Conservation (phyloP, 331 rosid genomes). For the Dryas integrifolia region DNA sequence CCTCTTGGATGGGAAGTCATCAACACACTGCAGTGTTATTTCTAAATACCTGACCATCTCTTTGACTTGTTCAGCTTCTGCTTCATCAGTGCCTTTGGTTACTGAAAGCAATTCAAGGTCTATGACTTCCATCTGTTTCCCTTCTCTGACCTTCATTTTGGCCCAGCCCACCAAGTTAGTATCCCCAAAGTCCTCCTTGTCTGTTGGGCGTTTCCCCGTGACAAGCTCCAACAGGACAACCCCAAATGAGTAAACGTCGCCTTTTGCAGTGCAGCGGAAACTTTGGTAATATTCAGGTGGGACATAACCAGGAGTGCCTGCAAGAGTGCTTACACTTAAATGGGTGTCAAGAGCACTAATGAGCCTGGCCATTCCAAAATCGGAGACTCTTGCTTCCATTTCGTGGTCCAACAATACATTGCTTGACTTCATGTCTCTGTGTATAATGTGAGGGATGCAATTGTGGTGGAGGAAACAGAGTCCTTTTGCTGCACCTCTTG, state of each 20-base stretch:
- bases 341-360: slow-evolving; percentile 98
- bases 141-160: slow-evolving; percentile 83
- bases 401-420: slow-evolving; percentile 86
- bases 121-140: slow-evolving; percentile 88
- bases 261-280: slow-evolving; percentile 94
- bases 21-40: slow-evolving; percentile 72
- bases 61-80: slow-evolving; percentile 83
- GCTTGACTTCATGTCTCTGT: slow-evolving; percentile 98
- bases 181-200: slow-evolving; percentile 92
- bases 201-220: slow-evolving; percentile 89
- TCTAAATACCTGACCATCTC: slow-evolving; percentile 87
- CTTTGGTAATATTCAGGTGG: slow-evolving; percentile 99
- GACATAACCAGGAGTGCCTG: slow-evolving; percentile 97
- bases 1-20: slow-evolving; percentile 85
- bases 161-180: slow-evolving; percentile 98
- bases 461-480: slow-evolving; percentile 95
- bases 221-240: slow-evolving; percentile 83
- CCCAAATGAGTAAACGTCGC: slow-evolving; percentile 95
- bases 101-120: slow-evolving; percentile 70
- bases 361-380: slow-evolving; percentile 98
- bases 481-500: slow-evolving; percentile 97
- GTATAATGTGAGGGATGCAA: slow-evolving; percentile 99
- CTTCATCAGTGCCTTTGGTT: slow-evolving; percentile 66
- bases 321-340: slow-evolving; percentile 93
- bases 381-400: slow-evolving; percentile 93